Base-by-base conservation (phyloP, 2,329 filamentous ascomycete species). In the Drechslera avenae region DNA sequence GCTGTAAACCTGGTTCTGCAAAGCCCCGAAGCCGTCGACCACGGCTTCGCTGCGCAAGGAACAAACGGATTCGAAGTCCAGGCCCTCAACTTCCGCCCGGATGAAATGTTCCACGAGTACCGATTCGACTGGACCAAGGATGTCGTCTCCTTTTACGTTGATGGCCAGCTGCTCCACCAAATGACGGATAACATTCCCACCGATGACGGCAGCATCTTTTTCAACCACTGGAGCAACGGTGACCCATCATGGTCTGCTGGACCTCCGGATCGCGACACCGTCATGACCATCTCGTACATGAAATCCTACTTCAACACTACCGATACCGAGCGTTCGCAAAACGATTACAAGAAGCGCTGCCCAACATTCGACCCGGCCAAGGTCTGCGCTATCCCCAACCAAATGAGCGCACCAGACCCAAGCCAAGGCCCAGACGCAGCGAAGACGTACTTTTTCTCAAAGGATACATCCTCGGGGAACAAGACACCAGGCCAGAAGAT, bases 241-340 rank as follows among this genome's bases (percentile, higher is more conserved):
- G 87, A 91, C 66, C 67, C 78, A 5, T 65, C 76, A 1, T 93
- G 89, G 89, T 88, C 86, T 33, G 84, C 79, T 10, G 89, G 89
- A 0, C 89, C 89, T 2, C 89, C 89, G 0, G 58, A 60, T 0
- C 56, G 76, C 28, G 86, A 91, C 62, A 83, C 88, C 0, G 73
- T 80, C 14, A 77, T 90, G 61, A 83, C 80, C 5, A 79, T 92
- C 18, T 82, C 79, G 31, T 91, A 91, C 64, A 81, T 91, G 50
- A 90, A 89, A 69, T 86, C 86, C 0, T 93, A 92, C 72, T 93
- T 91, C 76, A 92, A 92, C 76, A 86, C 86, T 13, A 86, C 86
- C 17, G 60, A 70, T 23, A 54, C 59, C 0, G 59, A 60, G 8
- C 62, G 64, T 18, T 61, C 63, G 26, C 62, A 66, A 47, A 59